Evolutionary conservation across 345 rosid species (phyloP), one percentile per base, ranked within the genome.

Genomic region (Iberis pinnata): DNA sequence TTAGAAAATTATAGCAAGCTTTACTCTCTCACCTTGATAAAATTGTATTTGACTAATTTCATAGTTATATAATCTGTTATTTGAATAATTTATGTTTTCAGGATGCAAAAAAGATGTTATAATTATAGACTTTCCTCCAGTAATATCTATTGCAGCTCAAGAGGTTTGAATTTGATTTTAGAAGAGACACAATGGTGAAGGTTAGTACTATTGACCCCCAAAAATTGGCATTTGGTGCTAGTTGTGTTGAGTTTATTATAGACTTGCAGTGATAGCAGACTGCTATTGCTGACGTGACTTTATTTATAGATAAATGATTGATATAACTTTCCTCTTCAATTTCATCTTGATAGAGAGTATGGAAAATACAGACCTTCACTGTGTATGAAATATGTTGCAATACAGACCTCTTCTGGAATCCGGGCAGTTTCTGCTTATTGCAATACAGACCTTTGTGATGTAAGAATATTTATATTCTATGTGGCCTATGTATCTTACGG

Each of bases 141-240:
- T 90, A 36, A 95, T 90, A n/a, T 72, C 98, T 87, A 69, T 92
- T 90, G 50, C 98, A 90, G 63, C 71, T 90, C 35, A 90, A 87
- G 78, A 84, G 98, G 56, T 90, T 90, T 69, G 98, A 90, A 65
- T 90, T 87, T 73, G 98, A 90, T 73, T 90, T 84, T 73, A 82
- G 82, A 83, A 84, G 96, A 49, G 96, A 90, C 61, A 73, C 86
- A 3, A 90, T 90, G 98, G 98, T 90, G 51, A 90, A 90, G 98
- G 98, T 90, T 53, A 44, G 85, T 67, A 36, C 33, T 18, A 16
- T 18, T 15, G 49, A 24, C 26, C 64, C 48, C 36, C 14, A 22
- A 49, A 56, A 49, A 18, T 49, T 32, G 24, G 51, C 52, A 48
- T 32, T 31, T 35, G 40, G n/a, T 18, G 53, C 58, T 26, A 33